A percentile compares a stretch with the other conserved stretches of the same genome.
These are phyloP conservation scores for Colletotrichum lupini DNA, from an alignment of 2,329 filamentous ascomycete species.

Conservation along the genomic window DNA sequence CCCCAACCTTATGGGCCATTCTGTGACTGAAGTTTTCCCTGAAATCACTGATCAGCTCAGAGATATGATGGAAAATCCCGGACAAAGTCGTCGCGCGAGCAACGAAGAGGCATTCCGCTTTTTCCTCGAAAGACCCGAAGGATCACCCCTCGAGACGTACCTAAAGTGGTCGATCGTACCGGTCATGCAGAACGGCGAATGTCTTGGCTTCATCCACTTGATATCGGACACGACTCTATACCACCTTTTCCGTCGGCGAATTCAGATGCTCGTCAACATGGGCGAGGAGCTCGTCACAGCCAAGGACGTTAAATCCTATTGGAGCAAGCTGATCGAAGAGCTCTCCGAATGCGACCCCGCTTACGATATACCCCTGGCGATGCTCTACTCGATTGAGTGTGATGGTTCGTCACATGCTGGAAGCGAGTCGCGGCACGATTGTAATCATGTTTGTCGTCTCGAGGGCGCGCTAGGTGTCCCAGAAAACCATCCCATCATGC, in stretches of 20 bases:
- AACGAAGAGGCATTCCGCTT: slow-evolving; percentile 58
- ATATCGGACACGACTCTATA: slow-evolving; percentile 59
- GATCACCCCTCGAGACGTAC: slow-evolving; percentile 58
- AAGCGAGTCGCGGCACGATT: slow-evolving; percentile 41
- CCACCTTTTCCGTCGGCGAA: slow-evolving; percentile 59
- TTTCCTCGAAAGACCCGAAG: slow-evolving; percentile 55
- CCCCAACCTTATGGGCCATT: slow-evolving; percentile 70
- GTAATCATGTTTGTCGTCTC: slow-evolving; percentile 51
- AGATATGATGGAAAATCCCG: slow-evolving; percentile 47
- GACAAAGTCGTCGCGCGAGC: slow-evolving; percentile 45
- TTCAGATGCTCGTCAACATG: slow-evolving; percentile 61
- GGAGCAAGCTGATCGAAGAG: slow-evolving; percentile 56
- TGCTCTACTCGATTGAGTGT: slow-evolving; percentile 61
- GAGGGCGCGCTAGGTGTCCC: slow-evolving; percentile 60
- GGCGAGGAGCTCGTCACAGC: slow-evolving; percentile 56
- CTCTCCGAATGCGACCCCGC: slow-evolving; percentile 54
- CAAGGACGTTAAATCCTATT: slow-evolving; percentile 59
- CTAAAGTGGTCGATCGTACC: slow-evolving; percentile 61
- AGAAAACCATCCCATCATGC: slow-evolving; percentile 54
- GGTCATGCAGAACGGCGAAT: slow-evolving; percentile 53
- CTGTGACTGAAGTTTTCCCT: slow-evolving; percentile 55
- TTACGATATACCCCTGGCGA: slow-evolving; percentile 62
- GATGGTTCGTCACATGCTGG: slow-evolving; percentile 45
- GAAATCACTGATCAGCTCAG: slow-evolving; percentile 68
- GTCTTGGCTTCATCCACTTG: slow-evolving; percentile 59